Conservation (phyloP, 202 grass and related monocot species). For the Schoenoplectus tabernaemontani region DNA sequence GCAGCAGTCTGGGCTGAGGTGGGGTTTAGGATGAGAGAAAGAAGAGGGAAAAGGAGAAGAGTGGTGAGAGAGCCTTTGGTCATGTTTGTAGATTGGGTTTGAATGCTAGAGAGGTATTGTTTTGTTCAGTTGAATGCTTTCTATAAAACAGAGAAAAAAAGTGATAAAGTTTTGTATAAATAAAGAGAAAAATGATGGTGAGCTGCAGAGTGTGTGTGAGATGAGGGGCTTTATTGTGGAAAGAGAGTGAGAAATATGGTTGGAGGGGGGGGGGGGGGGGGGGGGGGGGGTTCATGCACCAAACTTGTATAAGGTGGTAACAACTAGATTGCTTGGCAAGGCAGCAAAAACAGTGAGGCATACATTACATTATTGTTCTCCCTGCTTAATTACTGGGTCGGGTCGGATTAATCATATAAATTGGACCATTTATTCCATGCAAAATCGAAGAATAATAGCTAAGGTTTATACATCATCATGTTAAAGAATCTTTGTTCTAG, state of each 20-base stretch:
- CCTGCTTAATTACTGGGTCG: background rate
- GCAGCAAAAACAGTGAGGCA: constrained; percentile 22
- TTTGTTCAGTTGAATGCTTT: background rate
- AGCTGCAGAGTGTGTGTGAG: background rate
- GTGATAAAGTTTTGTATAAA: background rate
- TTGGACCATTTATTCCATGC: background rate
- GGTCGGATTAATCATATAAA: background rate
- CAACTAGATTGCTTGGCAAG: constrained; percentile 27
- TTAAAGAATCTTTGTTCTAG: background rate
- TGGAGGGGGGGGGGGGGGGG: background rate
- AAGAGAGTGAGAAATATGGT: background rate
- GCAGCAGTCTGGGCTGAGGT: constrained; percentile 28
- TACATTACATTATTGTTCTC: background rate
- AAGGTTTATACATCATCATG: background rate
- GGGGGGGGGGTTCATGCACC: constrained; percentile 20
- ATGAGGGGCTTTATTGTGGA: constrained; percentile 19
- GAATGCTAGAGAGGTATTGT: background rate
- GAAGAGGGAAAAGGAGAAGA: constrained; percentile 1
- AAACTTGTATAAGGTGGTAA: constrained; percentile 28
- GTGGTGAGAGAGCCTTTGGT: background rate
- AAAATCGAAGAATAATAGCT: background rate
- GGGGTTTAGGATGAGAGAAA: background rate
- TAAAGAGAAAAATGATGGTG: background rate
- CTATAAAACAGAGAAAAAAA: no score
- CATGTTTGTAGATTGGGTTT: background rate